Percentiles rank a stretch among this genome's conserved stretches.
phyloP scores from a whole-genome alignment of 257 asterid species.

The Coffea eugenioides region DNA sequence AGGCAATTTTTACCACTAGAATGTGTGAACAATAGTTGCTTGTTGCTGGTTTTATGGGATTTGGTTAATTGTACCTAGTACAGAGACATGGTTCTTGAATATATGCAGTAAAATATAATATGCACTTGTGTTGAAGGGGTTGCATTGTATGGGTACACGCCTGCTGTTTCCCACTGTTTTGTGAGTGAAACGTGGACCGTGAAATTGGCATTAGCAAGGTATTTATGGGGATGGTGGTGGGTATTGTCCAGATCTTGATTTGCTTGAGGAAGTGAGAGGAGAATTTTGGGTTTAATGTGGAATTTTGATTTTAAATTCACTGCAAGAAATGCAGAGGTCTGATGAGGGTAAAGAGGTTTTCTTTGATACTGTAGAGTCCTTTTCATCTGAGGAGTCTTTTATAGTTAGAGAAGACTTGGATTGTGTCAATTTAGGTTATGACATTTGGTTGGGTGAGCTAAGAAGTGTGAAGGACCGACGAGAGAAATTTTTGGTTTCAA shows the following conservation, averaged over 20 bases:
- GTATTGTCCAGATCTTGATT: slow-evolving; percentile 12
- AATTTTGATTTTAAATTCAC: slow-evolving; percentile 16
- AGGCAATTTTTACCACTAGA: slow-evolving; percentile 20
- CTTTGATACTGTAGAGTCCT: slow-evolving; percentile 55
- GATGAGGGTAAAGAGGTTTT: slow-evolving; percentile 55
- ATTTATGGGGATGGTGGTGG: slow-evolving; percentile 19
- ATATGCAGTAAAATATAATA: neutral
- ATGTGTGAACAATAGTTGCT: slow-evolving; percentile 21
- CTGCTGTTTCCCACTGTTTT: slow-evolving; percentile 22
- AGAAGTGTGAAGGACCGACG: slow-evolving; percentile 60
- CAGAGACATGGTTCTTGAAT: slow-evolving; percentile 23
- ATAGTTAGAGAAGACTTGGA: slow-evolving; percentile 21
- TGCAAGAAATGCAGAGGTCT: slow-evolving; percentile 46
- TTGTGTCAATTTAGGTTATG: slow-evolving; percentile 22
- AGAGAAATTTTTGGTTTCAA: slow-evolving; percentile 31
- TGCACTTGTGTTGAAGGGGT: slow-evolving; percentile 1
- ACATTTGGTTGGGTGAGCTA: slow-evolving; percentile 67
- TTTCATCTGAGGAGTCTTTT: slow-evolving; percentile 36
- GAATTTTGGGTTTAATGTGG: slow-evolving; percentile 35
- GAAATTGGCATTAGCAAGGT: slow-evolving; percentile 22
- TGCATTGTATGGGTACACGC: slow-evolving; percentile 25
- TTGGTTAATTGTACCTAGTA: slow-evolving; percentile 36
- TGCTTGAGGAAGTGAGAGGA: slow-evolving; percentile 15
- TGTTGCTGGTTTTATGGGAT: slow-evolving; percentile 25
- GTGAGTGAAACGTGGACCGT: slow-evolving; percentile 50